Percentiles rank a stretch among this genome's conserved stretches.
phyloP scores from a whole-genome alignment of 2,329 filamentous ascomycete genomes.

The Colletotrichum destructivum region DNA sequence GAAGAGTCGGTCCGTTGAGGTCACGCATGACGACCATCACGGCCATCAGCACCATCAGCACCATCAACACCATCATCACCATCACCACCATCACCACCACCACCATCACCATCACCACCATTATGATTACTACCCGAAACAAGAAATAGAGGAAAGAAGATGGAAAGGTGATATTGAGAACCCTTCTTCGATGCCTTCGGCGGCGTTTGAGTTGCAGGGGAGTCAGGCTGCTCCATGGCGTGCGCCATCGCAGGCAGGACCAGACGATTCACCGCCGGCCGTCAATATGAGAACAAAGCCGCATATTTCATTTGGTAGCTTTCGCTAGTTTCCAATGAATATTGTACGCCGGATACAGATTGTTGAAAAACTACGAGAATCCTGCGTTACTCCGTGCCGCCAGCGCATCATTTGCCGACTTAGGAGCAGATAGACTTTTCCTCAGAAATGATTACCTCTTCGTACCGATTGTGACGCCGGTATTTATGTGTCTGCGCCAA shows the following conservation, averaged over 20 bases:
- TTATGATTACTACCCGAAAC: neutral
- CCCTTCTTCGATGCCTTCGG: neutral
- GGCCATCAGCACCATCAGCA: too few species aligned
- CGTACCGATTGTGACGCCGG: too few species aligned
- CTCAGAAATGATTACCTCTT: too few species aligned
- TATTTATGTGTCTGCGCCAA: too few species aligned
- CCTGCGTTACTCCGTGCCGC: too few species aligned
- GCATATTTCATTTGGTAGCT: neutral
- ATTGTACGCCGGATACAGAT: too few species aligned
- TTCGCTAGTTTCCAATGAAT: neutral
- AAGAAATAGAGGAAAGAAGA: neutral
- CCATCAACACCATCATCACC: neutral
- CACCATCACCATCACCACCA: neutral
- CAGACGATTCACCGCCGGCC: neutral
- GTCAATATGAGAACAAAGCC: slow-evolving; percentile 1
- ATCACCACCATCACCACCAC: neutral
- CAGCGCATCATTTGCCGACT: too few species aligned
- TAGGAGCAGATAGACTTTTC: too few species aligned
- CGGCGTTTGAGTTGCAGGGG: neutral
- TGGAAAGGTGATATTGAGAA: neutral
- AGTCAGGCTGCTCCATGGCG: neutral
- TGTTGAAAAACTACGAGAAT: too few species aligned
- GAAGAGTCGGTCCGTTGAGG: neutral
- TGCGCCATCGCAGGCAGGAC: neutral
- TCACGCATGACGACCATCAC: neutral